These are phyloP conservation scores for Ophiocordyceps unilateralis DNA, from an alignment of 2,329 filamentous ascomycete species.

Conservation along the genomic window DNA sequence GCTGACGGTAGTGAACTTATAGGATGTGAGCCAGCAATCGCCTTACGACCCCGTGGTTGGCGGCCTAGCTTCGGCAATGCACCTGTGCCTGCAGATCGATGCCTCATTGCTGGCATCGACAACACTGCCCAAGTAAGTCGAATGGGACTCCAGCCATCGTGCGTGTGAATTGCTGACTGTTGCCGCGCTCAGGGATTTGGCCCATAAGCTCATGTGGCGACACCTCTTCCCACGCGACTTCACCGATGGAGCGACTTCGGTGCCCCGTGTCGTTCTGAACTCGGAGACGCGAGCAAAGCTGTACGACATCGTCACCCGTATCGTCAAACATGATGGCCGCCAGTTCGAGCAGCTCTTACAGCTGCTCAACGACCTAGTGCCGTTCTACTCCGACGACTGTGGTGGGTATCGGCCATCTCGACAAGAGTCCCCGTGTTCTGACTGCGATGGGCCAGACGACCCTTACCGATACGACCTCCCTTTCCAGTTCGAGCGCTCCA, in stretches of 20 bases:
- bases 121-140: constrained; percentile 10
- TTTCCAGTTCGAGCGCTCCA: constrained; percentile 45
- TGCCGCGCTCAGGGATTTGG: constrained; percentile 9
- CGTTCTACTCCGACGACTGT: constrained; percentile 22
- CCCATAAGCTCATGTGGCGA: constrained; percentile 35
- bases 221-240: constrained; percentile 42
- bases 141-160: not conserved
- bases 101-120: constrained; percentile 7
- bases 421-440: not conserved
- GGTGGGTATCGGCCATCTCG: constrained; percentile 10
- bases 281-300: constrained; percentile 38
- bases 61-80: constrained; percentile 13
- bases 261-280: constrained; percentile 29
- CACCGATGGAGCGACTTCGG: constrained; percentile 6
- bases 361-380: constrained; percentile 15
- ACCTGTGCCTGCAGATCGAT: constrained; percentile 14
- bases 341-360: constrained; percentile 36
- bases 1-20: not conserved
- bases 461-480: constrained; percentile 45
- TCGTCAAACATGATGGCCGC: constrained; percentile 32
- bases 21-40: constrained; percentile 12
- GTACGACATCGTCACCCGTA: constrained; percentile 38
- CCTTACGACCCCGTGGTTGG: constrained; percentile 12
- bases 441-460: constrained; percentile 12
- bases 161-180: not conserved